Conservation (phyloP, 2,329 filamentous ascomycete species). For the Rhynchosporium secalis region DNA sequence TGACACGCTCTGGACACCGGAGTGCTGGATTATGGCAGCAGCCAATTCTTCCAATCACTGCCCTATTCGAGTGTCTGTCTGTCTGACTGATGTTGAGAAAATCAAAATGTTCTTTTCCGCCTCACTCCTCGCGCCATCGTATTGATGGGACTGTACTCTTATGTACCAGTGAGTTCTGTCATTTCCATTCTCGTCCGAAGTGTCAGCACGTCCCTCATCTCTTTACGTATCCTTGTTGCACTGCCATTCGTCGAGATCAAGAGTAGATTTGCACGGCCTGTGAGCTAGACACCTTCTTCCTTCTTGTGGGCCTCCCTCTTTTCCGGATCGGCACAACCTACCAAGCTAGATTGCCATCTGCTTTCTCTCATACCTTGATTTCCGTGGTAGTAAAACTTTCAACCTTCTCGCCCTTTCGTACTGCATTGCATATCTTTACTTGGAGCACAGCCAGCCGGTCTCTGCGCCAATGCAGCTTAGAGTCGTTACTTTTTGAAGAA, state of each 20-base stretch:
- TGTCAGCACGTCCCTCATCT: conserved; percentile 19
- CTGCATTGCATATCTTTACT: conserved; percentile 24
- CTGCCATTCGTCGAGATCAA: conserved; percentile 19
- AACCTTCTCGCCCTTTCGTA: conserved; percentile 16
- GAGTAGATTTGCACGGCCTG: conserved; percentile 3
- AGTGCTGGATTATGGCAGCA: conserved; percentile 9
- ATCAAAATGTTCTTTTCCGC: conserved; percentile 20
- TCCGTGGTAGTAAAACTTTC: conserved; percentile 19
- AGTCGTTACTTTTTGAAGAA: conserved; percentile 27
- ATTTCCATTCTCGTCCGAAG: conserved; percentile 13
- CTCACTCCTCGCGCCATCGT: conserved; percentile 12
- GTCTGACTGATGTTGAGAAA: conserved; percentile 13
- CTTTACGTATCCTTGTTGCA: not conserved
- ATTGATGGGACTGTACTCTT: conserved; percentile 11
- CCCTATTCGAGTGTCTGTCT: conserved; percentile 3
- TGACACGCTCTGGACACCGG: conserved; percentile 8
- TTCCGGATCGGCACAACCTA: conserved; percentile 16
- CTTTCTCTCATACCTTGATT: conserved; percentile 24
- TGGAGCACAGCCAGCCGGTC: conserved; percentile 25
- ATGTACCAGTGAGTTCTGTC: conserved; percentile 5
- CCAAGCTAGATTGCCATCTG: conserved; percentile 17
- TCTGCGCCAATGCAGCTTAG: conserved; percentile 30
- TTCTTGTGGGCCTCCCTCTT: conserved; percentile 17
- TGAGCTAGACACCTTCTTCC: conserved; percentile 1
- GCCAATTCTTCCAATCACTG: conserved; percentile 5